Conservation (phyloP, 495 filamentous ascomycete species). For the Jackrogersella multiformis region DNA sequence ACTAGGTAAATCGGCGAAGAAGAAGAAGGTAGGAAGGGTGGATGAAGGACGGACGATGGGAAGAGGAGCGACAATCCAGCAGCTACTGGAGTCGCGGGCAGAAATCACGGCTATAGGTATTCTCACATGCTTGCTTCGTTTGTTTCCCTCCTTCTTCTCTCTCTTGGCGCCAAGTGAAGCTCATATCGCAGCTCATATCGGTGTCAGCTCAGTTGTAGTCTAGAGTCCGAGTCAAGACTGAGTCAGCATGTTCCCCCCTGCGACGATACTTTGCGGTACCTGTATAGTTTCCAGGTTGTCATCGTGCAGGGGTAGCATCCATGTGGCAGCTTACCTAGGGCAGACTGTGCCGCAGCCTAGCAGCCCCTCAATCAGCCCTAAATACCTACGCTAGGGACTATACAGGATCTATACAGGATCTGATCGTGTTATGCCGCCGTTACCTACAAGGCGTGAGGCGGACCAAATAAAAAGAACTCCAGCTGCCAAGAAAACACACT, state of each 20-base stretch:
- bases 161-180: constrained; percentile 4
- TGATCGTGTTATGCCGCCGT: no score
- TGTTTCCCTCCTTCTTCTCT: neutral
- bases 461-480: neutral
- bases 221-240: neutral
- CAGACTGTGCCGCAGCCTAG: neutral
- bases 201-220: neutral
- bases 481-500: neutral
- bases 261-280: constrained; percentile 4
- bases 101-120: constrained; percentile 3
- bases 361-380: no score
- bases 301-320: neutral
- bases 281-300: neutral
- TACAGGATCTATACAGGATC: no score
- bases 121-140: neutral
- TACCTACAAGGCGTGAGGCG: no score
- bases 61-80: neutral
- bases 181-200: neutral
- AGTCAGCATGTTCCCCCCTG: neutral
- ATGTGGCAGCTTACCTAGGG: neutral
- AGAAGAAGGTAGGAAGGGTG: neutral
- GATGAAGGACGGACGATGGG: neutral
- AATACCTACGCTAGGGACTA: no score
- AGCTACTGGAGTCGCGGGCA: neutral
- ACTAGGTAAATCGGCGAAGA: neutral